Evolutionary conservation across 2,329 filamentous ascomycete species (phyloP), one percentile per base, ranked within the genome.

Genomic region (Davidsoniella australis): DNA sequence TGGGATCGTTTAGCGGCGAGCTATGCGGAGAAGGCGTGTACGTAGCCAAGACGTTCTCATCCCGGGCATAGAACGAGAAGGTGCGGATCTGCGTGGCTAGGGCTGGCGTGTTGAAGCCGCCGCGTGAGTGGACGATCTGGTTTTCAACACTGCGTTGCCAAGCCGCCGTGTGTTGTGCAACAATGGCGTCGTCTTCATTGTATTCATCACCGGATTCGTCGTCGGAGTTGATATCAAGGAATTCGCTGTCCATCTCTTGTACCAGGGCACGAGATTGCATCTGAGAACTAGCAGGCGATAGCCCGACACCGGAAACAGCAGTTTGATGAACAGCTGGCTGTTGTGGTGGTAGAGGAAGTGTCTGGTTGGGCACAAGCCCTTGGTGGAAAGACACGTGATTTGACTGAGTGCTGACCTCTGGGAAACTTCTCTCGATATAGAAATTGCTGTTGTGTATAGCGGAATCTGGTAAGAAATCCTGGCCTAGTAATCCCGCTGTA

Each of bases 1-100:
- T 80, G 2, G 78, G 74, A 55, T 95, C 86, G 56, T 80, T 84
- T 24, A 95, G 67, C 29, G 91, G 88, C 38, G 80, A 81, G 29
- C 75, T 76, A 18, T 71, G 65, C 3, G 76, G 72, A 1, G 76
- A 76, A 4, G 82, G 80, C 39, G 72, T 70, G 57, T 88, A 87
- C 2, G 73, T 77, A 12, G 77, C 71, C 42, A 87, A 67, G 29
- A 71, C 66, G 49, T 71, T 65, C 14, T 33, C 14, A 36, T 68
- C 68, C 14, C 68, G 62, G 1, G 66, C 66, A 56, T 70, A 68
- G 3, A 65, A 62, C 2, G 68, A 67, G 56, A 75, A 76, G 4
- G 68, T 67, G 51, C 71, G 64, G 41, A 72, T 62, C 16, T 66
- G 65, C 0, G 67, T 69, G 5, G 67, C 69, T 50, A 43, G 41